Evolutionary conservation across 2,329 filamentous ascomycete genomes (phyloP).

Genomic region (Colletotrichum sp.): DNA sequence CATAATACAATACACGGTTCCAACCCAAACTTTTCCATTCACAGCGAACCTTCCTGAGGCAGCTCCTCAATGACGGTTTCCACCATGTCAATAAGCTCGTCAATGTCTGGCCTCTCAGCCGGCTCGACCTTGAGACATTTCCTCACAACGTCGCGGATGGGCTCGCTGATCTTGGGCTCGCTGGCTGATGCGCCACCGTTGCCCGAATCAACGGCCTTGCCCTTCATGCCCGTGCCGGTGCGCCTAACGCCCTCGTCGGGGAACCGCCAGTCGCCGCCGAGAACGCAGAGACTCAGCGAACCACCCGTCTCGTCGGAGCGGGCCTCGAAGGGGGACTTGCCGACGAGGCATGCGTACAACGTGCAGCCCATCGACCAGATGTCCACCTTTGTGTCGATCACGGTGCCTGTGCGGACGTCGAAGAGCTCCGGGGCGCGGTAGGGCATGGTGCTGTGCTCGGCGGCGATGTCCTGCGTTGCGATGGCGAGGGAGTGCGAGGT

Average conservation of each 20-base stretch:
- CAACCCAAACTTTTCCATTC: neutral
- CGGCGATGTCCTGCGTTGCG: slow-evolving; percentile 90
- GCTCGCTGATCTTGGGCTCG: slow-evolving; percentile 72
- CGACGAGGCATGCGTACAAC: slow-evolving; percentile 94
- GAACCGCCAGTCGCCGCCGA: slow-evolving; percentile 95
- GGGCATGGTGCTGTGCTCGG: slow-evolving; percentile 97
- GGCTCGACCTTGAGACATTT: slow-evolving; percentile 88
- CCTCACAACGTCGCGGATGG: slow-evolving; percentile 85
- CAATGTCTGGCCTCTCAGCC: slow-evolving; percentile 83
- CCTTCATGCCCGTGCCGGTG: slow-evolving; percentile 41
- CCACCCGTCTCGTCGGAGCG: slow-evolving; percentile 96
- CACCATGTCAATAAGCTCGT: slow-evolving; percentile 82
- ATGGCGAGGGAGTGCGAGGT: slow-evolving; percentile 90
- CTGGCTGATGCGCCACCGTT: slow-evolving; percentile 30
- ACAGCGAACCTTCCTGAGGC: slow-evolving; percentile 57
- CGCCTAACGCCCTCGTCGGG: slow-evolving; percentile 76
- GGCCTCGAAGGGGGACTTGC: slow-evolving; percentile 96
- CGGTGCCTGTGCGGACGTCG: slow-evolving; percentile 91
- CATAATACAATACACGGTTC: slow-evolving; percentile 8
- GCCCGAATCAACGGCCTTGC: slow-evolving; percentile 25
- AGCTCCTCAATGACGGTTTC: slow-evolving; percentile 72
- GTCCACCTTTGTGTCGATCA: slow-evolving; percentile 95
- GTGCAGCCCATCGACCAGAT: slow-evolving; percentile 98
- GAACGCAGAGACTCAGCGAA: slow-evolving; percentile 87
- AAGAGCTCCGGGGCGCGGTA: slow-evolving; percentile 98